phyloP scores from a whole-genome alignment of 169 alveolate genomes.

The Plasmodium gonderi region DNA sequence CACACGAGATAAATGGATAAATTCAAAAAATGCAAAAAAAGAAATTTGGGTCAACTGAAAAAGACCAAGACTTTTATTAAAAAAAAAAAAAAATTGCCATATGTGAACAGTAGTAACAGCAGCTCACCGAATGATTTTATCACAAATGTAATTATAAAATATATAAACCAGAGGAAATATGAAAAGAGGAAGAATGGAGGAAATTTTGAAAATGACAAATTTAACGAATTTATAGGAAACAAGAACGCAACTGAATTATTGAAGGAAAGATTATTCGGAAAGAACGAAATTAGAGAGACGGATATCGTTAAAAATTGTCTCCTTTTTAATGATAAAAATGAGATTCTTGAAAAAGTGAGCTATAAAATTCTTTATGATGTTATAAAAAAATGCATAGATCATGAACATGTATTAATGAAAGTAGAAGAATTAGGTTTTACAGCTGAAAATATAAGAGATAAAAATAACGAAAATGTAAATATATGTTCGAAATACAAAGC shows the following conservation, averaged over 20 bases:
- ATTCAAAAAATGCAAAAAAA: slow-evolving; percentile 50
- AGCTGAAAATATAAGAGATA: slow-evolving; percentile 61
- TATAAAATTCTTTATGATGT: slow-evolving; percentile 55
- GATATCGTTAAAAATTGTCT: slow-evolving; percentile 58
- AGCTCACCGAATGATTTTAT: slow-evolving; percentile 9
- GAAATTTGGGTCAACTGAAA: slow-evolving; percentile 10
- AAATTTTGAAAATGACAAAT: not conserved
- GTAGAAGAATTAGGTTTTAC: slow-evolving; percentile 74
- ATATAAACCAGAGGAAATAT: slow-evolving; percentile 24
- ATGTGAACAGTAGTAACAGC: not conserved
- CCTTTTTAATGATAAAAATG: slow-evolving; percentile 32
- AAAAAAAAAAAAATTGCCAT: not conserved
- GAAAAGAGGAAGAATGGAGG: slow-evolving; percentile 17
- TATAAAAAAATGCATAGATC: slow-evolving; percentile 70
- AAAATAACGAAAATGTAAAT: slow-evolving; percentile 47
- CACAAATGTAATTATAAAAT: slow-evolving; percentile 54
- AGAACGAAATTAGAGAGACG: slow-evolving; percentile 20
- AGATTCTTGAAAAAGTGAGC: slow-evolving; percentile 27
- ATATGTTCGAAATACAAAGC: slow-evolving; percentile 68
- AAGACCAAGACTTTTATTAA: slow-evolving; percentile 19
- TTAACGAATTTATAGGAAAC: not conserved
- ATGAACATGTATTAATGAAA: slow-evolving; percentile 70
- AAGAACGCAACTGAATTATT: slow-evolving; percentile 14
- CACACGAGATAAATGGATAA: slow-evolving; percentile 36
- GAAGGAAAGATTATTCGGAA: slow-evolving; percentile 25